Conservation (phyloP, 148 eudicot genomes). For the Rhododendron griersonianum region DNA sequence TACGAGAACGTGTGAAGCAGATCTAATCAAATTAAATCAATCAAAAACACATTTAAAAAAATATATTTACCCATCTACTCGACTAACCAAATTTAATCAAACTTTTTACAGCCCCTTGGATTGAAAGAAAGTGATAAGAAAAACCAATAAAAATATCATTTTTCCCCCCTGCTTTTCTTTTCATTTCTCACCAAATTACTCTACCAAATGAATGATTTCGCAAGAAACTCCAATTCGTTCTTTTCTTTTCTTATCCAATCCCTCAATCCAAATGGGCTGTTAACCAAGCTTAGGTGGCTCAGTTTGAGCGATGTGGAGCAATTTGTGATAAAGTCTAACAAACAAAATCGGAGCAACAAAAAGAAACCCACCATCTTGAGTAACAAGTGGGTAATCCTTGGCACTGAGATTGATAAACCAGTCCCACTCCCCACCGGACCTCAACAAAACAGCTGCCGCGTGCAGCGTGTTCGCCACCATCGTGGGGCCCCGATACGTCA, state of each 20-base stretch:
- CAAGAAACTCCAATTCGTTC: not conserved
- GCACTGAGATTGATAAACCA: constrained; percentile 98
- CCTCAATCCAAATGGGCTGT: not conserved
- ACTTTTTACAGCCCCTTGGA: not conserved
- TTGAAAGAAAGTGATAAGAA: not conserved
- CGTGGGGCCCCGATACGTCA: constrained; percentile 82
- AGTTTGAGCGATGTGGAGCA: no score
- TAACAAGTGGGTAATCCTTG: constrained; percentile 87
- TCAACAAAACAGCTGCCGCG: constrained; percentile 79
- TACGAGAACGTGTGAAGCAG: constrained; percentile 76
- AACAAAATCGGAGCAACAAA: not conserved
- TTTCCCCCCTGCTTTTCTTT: not conserved
- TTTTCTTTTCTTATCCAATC: not conserved
- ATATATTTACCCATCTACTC: constrained; percentile 1
- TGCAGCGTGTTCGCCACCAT: constrained; percentile 94
- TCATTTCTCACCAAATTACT: not conserved
- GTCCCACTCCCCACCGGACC: constrained; percentile 77
- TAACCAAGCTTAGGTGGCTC: no score
- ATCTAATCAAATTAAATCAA: constrained; percentile 41
- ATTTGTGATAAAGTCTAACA: not conserved
- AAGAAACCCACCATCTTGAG: constrained; percentile 67
- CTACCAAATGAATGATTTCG: not conserved
- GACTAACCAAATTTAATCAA: constrained; percentile 1
- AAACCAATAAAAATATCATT: no score
- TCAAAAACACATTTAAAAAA: constrained; percentile 2